Percentiles rank a stretch among this genome's conserved stretches.
Conservation (phyloP, 768 basidiomycete genomes). For the Podaxis pistillaris region DNA sequence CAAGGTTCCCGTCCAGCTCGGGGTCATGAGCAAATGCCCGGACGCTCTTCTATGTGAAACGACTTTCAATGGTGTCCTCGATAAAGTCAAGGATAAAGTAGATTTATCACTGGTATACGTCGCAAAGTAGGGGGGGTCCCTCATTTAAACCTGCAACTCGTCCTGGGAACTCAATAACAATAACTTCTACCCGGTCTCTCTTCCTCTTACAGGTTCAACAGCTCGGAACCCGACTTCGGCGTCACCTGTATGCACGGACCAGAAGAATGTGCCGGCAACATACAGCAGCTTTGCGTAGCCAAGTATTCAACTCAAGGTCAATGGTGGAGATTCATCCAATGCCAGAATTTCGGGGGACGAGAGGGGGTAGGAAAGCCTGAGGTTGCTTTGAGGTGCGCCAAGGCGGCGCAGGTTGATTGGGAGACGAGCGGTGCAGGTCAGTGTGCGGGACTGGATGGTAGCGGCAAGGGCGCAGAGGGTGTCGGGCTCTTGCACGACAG, state of each 20-base stretch:
- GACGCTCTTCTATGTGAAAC: conserved; percentile 83
- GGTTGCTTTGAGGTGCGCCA: conserved; percentile 65
- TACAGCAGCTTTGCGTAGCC: conserved; percentile 82
- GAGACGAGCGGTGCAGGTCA: conserved; percentile 48
- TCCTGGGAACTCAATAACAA: background rate
- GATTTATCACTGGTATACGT: conserved; percentile 72
- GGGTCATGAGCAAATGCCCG: conserved; percentile 63
- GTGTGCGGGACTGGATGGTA: conserved; percentile 64
- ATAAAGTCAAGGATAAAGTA: conserved; percentile 60
- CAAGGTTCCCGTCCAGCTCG: conserved; percentile 48
- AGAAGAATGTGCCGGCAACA: conserved; percentile 83
- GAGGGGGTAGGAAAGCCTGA: conserved; percentile 63
- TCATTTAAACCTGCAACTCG: conserved; percentile 15
- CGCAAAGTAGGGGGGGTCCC: conserved; percentile 50
- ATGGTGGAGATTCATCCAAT: conserved; percentile 86
- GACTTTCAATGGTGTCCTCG: conserved; percentile 70
- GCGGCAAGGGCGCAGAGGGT: conserved; percentile 63
- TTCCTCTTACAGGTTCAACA: conserved; percentile 47
- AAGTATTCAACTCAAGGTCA: conserved; percentile 50
- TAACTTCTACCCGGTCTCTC: background rate
- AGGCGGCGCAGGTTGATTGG: conserved; percentile 68
- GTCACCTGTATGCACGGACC: conserved; percentile 79
- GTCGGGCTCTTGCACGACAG: conserved; percentile 63
- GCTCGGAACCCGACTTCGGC: conserved; percentile 71
- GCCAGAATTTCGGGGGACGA: conserved; percentile 69